Conservation (phyloP, 1,139 yeast species). For the Geotrichum phurueaensis region DNA sequence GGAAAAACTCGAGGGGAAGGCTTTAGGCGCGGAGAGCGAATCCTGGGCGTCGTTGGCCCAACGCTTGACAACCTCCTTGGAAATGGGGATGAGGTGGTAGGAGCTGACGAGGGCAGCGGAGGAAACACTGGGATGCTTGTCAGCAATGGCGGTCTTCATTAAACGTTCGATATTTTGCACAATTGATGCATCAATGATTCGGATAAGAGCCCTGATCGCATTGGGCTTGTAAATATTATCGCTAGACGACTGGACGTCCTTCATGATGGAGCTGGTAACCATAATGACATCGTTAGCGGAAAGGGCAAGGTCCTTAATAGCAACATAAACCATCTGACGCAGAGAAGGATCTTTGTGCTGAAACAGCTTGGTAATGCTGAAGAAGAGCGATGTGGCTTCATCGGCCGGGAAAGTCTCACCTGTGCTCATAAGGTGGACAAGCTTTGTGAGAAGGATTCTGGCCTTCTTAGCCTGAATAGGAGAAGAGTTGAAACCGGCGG, state of each 20-base stretch:
- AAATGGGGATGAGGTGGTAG: constrained; percentile 81
- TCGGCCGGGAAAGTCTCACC: constrained; percentile 85
- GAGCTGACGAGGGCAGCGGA: constrained; percentile 91
- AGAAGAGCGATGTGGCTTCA: constrained; percentile 89
- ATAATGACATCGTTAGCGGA: constrained; percentile 88
- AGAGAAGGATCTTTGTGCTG: constrained; percentile 88
- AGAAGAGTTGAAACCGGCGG: constrained; percentile 85
- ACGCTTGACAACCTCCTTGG: constrained; percentile 86
- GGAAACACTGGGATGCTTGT: constrained; percentile 78
- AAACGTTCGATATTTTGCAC: constrained; percentile 92
- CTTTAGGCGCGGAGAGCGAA: constrained; percentile 57
- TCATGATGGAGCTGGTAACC: constrained; percentile 98
- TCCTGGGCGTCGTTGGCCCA: constrained; percentile 94
- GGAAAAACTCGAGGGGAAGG: constrained; percentile 50
- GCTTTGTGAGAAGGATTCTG: constrained; percentile 66
- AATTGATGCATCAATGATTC: constrained; percentile 86
- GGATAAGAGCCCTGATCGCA: constrained; percentile 85
- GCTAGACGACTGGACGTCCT: constrained; percentile 82
- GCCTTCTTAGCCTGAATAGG: constrained; percentile 87
- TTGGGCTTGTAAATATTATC: constrained; percentile 85
- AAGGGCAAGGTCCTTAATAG: constrained; percentile 81
- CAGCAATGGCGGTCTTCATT: constrained; percentile 89
- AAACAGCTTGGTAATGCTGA: constrained; percentile 87
- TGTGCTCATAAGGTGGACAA: constrained; percentile 59
- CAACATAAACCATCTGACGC: constrained; percentile 89